A percentile compares a stretch with the other conserved stretches of the same genome.
Conservation (phyloP, 2,329 filamentous ascomycete genomes). For the Fusarium sp. region DNA sequence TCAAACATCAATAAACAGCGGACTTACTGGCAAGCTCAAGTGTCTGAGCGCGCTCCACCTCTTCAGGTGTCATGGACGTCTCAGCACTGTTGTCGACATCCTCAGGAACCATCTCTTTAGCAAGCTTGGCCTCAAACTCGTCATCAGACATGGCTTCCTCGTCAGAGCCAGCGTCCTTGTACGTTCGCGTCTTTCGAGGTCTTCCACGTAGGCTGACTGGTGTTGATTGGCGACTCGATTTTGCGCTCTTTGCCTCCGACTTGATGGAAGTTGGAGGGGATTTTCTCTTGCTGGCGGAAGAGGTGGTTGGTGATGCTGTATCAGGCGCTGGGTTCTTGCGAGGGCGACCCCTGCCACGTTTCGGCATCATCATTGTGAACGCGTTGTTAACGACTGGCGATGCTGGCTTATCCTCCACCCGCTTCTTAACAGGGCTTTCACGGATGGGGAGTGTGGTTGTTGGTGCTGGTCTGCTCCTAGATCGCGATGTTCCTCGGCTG, state of each 20-base stretch:
- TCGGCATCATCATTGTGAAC: constrained; percentile 67
- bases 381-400: constrained; percentile 59
- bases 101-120: constrained; percentile 66
- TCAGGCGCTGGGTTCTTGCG: constrained; percentile 29
- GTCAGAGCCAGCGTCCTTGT: constrained; percentile 68
- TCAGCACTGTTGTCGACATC: constrained; percentile 51
- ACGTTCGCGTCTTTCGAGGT: constrained; percentile 60
- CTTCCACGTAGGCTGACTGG: constrained; percentile 69
- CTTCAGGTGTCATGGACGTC: constrained; percentile 62
- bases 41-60: constrained; percentile 73
- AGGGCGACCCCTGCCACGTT: constrained; percentile 45
- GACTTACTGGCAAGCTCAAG: constrained; percentile 80
- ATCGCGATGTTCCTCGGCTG: constrained; percentile 52
- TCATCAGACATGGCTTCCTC: constrained; percentile 80
- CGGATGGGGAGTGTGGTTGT: constrained; percentile 51
- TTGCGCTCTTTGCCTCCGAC: constrained; percentile 74
- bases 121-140: constrained; percentile 84
- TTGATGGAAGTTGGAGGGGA: constrained; percentile 46
- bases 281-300: constrained; percentile 50
- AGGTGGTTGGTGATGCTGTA: constrained; percentile 28
- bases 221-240: constrained; percentile 80
- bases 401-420: constrained; percentile 35
- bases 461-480: constrained; percentile 46
- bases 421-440: constrained; percentile 51
- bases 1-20: accelerated